phyloP scores from a whole-genome alignment of 805 yeast species.

The Candida patagonica region DNA sequence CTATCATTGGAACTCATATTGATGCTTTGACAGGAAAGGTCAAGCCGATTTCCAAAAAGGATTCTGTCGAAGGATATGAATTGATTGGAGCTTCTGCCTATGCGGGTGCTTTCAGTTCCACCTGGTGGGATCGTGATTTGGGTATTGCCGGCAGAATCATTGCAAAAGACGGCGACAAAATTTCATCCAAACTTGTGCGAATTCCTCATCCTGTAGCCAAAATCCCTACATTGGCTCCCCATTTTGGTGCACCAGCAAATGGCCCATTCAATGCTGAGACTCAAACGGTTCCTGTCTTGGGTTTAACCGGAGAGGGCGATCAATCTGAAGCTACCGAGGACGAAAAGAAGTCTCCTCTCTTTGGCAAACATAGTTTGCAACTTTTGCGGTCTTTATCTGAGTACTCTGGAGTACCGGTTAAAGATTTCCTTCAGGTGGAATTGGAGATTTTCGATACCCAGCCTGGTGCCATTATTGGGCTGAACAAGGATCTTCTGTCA shows the following conservation, averaged over 20 bases:
- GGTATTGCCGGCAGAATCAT: conserved; percentile 76
- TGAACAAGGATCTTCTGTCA: conserved; percentile 60
- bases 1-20: conserved; percentile 64
- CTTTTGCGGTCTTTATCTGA: conserved; percentile 59
- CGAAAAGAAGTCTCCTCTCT: conserved; percentile 53
- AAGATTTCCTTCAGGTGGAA: conserved; percentile 57
- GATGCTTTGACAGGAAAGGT: conserved; percentile 62
- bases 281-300: conserved; percentile 72
- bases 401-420: conserved; percentile 45
- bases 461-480: conserved; percentile 65
- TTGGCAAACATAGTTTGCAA: conserved; percentile 55
- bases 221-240: conserved; percentile 80
- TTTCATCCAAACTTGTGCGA: conserved; percentile 29
- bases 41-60: conserved; percentile 62
- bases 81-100: conserved; percentile 78
- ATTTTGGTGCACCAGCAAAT: conserved; percentile 61
- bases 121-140: conserved; percentile 81
- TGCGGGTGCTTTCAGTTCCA: conserved; percentile 42
- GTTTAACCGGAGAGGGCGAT: conserved; percentile 32
- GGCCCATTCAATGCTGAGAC: conserved; percentile 76
- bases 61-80: conserved; percentile 62
- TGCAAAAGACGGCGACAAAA: conserved; percentile 32
- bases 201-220: conserved; percentile 48
- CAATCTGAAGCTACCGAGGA: conserved; percentile 39
- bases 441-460: conserved; percentile 74